These are phyloP conservation scores for Hirschioporus abietinus DNA, from an alignment of 768 basidiomycete genomes.

Conservation along the genomic window DNA sequence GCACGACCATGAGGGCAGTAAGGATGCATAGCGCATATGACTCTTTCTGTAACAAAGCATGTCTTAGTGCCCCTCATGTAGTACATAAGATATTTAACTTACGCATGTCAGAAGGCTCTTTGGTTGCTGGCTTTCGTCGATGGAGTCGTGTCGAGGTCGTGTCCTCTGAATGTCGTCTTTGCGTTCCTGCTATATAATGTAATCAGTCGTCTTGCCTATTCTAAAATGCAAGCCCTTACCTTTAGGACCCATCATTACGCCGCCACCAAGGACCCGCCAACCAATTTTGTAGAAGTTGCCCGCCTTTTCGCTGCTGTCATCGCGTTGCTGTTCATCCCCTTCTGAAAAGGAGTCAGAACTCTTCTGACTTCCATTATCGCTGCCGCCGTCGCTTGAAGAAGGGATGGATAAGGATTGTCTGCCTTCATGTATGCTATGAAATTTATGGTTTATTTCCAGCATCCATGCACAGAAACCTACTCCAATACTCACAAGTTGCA, in stretches of 20 bases:
- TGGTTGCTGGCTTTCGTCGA: neutral
- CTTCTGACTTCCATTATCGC: neutral
- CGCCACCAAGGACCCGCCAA: slow-evolving; percentile 77
- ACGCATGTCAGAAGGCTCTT: neutral
- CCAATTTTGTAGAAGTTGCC: slow-evolving; percentile 53
- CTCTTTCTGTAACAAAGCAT: neutral
- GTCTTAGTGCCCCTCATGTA: neutral
- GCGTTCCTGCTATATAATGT: neutral
- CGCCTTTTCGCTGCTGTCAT: neutral
- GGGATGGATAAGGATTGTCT: neutral
- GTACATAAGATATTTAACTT: neutral
- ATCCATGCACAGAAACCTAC: neutral
- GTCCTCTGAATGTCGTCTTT: slow-evolving; percentile 2
- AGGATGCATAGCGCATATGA: neutral
- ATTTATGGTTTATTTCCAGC: neutral
- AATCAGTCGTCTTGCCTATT: neutral
- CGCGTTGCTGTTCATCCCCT: neutral
- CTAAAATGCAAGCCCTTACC: neutral
- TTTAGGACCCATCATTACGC: slow-evolving; percentile 52
- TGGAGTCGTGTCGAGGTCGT: neutral
- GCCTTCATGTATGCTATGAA: neutral
- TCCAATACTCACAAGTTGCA: neutral
- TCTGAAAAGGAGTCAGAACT: neutral
- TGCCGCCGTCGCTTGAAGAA: neutral
- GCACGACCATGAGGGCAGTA: neutral